Evolutionary conservation across 2,329 filamentous ascomycete genomes (phyloP).

Genomic region (Beauveria australis): DNA sequence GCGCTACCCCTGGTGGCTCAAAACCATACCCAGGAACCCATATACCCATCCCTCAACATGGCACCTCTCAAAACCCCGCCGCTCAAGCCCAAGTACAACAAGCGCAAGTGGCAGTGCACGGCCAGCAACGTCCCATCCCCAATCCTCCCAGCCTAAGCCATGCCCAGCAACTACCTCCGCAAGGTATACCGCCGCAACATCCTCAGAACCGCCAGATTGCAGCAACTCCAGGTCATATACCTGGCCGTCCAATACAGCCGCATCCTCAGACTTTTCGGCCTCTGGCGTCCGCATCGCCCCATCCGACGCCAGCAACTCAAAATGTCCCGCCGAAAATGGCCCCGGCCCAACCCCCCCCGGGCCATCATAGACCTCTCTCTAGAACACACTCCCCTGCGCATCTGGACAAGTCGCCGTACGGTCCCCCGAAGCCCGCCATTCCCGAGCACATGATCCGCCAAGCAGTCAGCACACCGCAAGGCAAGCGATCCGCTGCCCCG

Average conservation of each 20-base stretch:
- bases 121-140: constrained; percentile 9
- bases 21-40: constrained; percentile 32
- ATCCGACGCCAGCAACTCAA: constrained; percentile 16
- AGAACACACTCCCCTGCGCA: constrained; percentile 18
- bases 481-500: constrained; percentile 23
- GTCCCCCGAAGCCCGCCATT: constrained; percentile 28
- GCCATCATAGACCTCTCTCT: constrained; percentile 20
- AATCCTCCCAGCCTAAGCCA: constrained; percentile 6
- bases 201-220: constrained; percentile 8
- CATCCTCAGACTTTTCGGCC: constrained; percentile 20
- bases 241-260: constrained; percentile 15
- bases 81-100: constrained; percentile 12
- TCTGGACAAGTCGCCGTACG: constrained; percentile 26
- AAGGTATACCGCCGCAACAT: constrained; percentile 12
- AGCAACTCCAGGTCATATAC: constrained; percentile 11
- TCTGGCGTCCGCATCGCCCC: constrained; percentile 25
- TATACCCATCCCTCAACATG: constrained; percentile 17
- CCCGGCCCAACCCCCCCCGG: constrained; percentile 15
- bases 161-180: constrained; percentile 4
- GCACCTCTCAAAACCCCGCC: constrained; percentile 18
- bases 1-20: constrained; percentile 21
- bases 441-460: constrained; percentile 35
- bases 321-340: constrained; percentile 24
- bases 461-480: constrained; percentile 24
- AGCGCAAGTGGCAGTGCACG: constrained; percentile 8